Conservation (phyloP, 148 eudicot genomes). For the Cornus controversa region DNA sequence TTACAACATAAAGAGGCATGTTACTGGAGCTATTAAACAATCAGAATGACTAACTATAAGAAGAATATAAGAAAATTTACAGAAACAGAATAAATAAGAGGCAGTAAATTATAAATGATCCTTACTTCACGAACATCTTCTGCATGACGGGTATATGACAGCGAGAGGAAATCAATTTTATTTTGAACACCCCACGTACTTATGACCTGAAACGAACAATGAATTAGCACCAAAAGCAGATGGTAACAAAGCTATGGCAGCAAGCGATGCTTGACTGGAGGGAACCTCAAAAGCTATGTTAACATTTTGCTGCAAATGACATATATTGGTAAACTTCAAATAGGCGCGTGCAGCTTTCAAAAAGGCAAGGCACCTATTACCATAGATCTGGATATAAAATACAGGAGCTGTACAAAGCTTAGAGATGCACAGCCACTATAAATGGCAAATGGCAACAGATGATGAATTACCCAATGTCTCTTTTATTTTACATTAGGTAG, state of each 20-base stretch:
- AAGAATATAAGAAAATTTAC: neutral
- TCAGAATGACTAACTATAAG: neutral
- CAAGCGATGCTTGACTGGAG: neutral
- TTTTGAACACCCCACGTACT: slow-evolving; percentile 88
- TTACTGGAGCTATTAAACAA: neutral
- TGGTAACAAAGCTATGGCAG: slow-evolving; percentile 2
- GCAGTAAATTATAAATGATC: neutral
- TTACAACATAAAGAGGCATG: neutral
- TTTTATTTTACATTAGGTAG: neutral
- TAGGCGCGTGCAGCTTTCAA: neutral
- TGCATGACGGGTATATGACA: slow-evolving; percentile 89
- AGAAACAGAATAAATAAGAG: neutral
- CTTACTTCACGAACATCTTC: slow-evolving; percentile 95
- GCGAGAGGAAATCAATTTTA: slow-evolving; percentile 90
- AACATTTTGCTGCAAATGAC: neutral
- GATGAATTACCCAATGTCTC: neutral
- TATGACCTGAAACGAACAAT: slow-evolving; percentile 50
- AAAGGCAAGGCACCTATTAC: neutral
- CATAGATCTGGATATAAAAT: neutral
- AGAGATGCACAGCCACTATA: neutral
- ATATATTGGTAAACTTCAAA: neutral
- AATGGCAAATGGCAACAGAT: neutral
- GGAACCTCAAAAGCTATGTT: neutral
- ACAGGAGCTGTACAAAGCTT: neutral
- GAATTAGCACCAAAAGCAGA: neutral